Evolutionary conservation across 768 basidiomycete species (phyloP), one percentile per base, ranked within the genome.

Genomic region (Pholiota microspora): DNA sequence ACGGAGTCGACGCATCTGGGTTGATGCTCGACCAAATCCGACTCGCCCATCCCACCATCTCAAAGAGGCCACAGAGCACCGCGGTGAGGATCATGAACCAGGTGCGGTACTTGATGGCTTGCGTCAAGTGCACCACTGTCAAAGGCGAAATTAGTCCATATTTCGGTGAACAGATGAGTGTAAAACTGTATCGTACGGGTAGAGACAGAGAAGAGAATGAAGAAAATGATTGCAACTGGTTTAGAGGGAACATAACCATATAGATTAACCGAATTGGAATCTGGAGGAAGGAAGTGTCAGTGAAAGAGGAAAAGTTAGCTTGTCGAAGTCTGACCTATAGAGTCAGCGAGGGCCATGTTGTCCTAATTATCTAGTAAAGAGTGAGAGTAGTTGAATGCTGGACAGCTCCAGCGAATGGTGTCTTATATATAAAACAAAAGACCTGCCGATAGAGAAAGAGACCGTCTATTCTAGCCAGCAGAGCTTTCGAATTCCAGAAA

Each of bases 41-140:
- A 7, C 55, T 62, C 2, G 54, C 45, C 67, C 67, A 68, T 2
- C 68, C 67, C 4, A 61, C 21, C 3, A 62, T 35, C 31, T 68
- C 68, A 15, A 67, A 45, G 13, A 57, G 13, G 3, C 68, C 67
- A 38, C 66, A 66, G 28, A 67, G 51, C 21, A 58, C 35, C 2
- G 54, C 61, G 1, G 68, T 67, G 16, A 60, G 60, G 12, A 69
- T 13, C 40, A 51, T 28, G n/a, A 54, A 54, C 53, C 53, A 54
- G 7, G 34, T 47, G 31, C 53, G 53, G 24, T 46, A 54, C 31
- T 29, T 46, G 4, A 54, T 40, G 18, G 53, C 53, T n/a, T 54
- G 53, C n/a, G 23, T 4, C 2, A 47, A 18, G 27, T 54, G 53
- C 18, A 18, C 21, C 4, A 54, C 53, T 54, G n/a, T n/a, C n/a